phyloP scores from a whole-genome alignment of 106 monocot genomes.

The Agapanthus africanus region DNA sequence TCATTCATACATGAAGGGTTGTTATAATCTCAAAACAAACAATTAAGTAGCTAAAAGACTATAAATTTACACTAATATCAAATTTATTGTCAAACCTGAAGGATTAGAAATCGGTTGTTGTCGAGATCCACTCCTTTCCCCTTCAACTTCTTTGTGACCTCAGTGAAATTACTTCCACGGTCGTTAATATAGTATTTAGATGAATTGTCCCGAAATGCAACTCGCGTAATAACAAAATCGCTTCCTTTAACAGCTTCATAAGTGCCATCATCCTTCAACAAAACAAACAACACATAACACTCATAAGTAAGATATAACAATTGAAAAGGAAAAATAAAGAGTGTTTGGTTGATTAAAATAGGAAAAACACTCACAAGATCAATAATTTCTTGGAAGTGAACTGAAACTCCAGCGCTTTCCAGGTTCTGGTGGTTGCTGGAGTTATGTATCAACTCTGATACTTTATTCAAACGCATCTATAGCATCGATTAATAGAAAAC shows the following conservation, averaged over 20 bases:
- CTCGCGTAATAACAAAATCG: conserved; percentile 75
- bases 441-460: conserved; percentile 95
- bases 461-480: conserved; percentile 97
- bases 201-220: conserved; percentile 91
- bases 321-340: not conserved
- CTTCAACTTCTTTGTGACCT: conserved; percentile 90
- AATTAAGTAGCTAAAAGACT: not conserved
- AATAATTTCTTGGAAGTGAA: conserved; percentile 93
- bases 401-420: conserved; percentile 82
- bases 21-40: not conserved
- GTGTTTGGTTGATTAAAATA: not conserved
- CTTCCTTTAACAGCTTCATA: conserved; percentile 72
- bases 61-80: not conserved
- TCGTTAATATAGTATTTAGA: conserved; percentile 98
- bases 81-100: conserved; percentile 49
- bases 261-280: conserved; percentile 59
- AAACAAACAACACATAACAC: not conserved
- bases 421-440: conserved; percentile 91
- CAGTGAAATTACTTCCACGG: conserved; percentile 89
- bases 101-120: conserved; percentile 92
- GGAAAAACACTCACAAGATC: conserved; percentile 51
- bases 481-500: not conserved
- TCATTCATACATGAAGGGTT: not conserved
- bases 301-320: not conserved
- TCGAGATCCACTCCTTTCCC: conserved; percentile 96